Evolutionary conservation across 2,329 filamentous ascomycete genomes (phyloP).

Genomic region (Chalaropsis thielavioides): DNA sequence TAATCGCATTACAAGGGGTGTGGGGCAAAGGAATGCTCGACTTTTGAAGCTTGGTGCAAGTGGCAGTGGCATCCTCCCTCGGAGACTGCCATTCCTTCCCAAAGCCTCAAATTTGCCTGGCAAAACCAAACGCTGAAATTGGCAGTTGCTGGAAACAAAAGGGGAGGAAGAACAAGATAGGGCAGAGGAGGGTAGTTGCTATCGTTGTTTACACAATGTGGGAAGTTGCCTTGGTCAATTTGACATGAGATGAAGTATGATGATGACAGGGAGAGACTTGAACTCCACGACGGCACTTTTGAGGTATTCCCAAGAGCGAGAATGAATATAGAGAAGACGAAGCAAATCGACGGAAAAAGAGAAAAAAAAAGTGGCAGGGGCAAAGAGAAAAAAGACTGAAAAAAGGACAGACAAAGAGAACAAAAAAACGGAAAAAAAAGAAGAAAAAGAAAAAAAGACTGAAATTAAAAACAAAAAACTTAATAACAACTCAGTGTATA

Average conservation of each 20-base stretch:
- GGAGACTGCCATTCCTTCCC: constrained; percentile 2
- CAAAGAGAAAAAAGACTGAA: neutral
- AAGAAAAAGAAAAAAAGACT: neutral
- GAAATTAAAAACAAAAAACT: no score
- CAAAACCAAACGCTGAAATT: neutral
- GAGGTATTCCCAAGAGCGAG: no score
- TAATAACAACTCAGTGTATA: no score
- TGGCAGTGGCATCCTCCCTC: neutral
- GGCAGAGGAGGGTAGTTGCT: neutral
- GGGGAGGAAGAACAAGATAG: neutral
- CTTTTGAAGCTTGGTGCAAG: neutral
- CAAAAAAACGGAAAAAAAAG: neutral
- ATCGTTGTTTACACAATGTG: neutral
- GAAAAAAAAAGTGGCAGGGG: neutral
- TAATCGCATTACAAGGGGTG: neutral
- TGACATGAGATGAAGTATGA: neutral
- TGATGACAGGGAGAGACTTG: neutral
- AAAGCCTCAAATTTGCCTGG: neutral
- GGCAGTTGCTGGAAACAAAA: neutral
- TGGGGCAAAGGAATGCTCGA: neutral
- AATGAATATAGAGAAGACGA: no score
- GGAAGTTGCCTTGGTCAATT: neutral
- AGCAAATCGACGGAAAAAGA: neutral
- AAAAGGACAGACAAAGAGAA: neutral
- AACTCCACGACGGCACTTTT: neutral